Evolutionary conservation across 1,284 basidiomycete genomes (phyloP), one percentile per base, ranked within the genome.

Genomic region (Rhodofomes roseus): DNA sequence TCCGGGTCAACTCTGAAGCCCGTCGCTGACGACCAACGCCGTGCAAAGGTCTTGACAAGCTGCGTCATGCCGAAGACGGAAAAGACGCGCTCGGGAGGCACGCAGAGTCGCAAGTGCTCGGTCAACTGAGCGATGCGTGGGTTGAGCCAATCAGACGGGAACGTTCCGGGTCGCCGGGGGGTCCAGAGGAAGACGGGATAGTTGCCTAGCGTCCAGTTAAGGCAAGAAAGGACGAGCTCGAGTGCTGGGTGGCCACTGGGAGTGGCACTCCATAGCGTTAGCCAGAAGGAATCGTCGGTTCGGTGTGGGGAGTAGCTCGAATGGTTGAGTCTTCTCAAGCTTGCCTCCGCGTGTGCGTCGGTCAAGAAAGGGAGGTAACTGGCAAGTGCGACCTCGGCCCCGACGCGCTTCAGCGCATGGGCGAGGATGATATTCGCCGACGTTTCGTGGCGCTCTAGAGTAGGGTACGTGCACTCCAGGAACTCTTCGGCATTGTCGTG

Each of bases 101-200:
- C 73, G 57, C 76, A 75, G 34, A 60, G 64, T n/a, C 60, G 62
- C 37, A 84, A 69, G 60, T 72, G 70, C 23, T 74, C 69, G 4
- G 72, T 70, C 18, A 82, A 68, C 40, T 72, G 67, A 39, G 62
- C 62, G 27, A 81, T 63, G 16, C 77, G 74, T 48, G 71, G 72
- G 6, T 51, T 50, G 23, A 79, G 60, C 77, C 76, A 77, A 25
- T 71, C 65, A n/a, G 70, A 39, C 3, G 72, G 70, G 31, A 71
- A 59, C 3, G 70, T 58, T 48, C 67, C 65, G 12, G 66, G 63
- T 52, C 59, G 67, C 46, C 70, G 69, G 16, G 77, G 70, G 9
- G 79, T 74, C 79, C 81, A 83, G 27, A 84, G 63, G 68, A 84
- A 84, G 59, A 83, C 75, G 29, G 82, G 83, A 60, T 81, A 77